Conservation (phyloP, 2,329 filamentous ascomycete species). For the Graphiopsis chlorocephala region DNA sequence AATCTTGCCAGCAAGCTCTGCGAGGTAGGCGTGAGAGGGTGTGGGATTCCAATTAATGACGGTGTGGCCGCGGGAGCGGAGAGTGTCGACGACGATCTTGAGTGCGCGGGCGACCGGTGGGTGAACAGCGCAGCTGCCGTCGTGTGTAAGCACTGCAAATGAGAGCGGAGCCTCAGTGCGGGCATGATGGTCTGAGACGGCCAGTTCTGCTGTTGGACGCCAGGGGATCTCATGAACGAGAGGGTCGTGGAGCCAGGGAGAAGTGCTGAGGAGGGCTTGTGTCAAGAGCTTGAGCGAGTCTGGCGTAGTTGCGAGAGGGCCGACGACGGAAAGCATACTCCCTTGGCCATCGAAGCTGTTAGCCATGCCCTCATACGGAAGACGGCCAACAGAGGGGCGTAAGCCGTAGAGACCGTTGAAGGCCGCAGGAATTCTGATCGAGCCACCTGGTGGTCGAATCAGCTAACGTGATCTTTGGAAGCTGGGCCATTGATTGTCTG, state of each 20-base stretch:
- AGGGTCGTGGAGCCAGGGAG: conserved; percentile 67
- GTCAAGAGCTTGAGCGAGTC: conserved; percentile 55
- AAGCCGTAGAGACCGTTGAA: conserved; percentile 59
- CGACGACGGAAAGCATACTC: conserved; percentile 60
- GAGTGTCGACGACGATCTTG: conserved; percentile 47
- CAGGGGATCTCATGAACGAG: conserved; percentile 65
- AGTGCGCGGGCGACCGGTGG: conserved; percentile 59
- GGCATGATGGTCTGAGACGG: conserved; percentile 31
- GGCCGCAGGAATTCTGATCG: conserved; percentile 57
- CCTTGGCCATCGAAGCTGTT: conserved; percentile 65
- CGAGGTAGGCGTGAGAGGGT: conserved; percentile 41
- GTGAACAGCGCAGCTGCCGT: conserved; percentile 51
- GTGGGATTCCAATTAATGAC: conserved; percentile 61
- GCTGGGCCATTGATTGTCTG: neutral
- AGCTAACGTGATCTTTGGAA: neutral
- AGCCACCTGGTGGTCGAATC: conserved; percentile 44
- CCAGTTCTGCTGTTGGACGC: conserved; percentile 49
- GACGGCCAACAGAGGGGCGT: conserved; percentile 52
- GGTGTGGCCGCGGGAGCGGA: conserved; percentile 55
- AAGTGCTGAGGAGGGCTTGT: conserved; percentile 53
- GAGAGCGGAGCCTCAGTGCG: conserved; percentile 40
- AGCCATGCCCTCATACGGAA: conserved; percentile 58
- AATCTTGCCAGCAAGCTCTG: conserved; percentile 35
- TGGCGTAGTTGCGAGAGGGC: conserved; percentile 58
- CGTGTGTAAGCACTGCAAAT: conserved; percentile 55